These are phyloP conservation scores for Tolypocladium nubicola DNA, from an alignment of 2,329 filamentous ascomycete genomes.

Conservation along the genomic window DNA sequence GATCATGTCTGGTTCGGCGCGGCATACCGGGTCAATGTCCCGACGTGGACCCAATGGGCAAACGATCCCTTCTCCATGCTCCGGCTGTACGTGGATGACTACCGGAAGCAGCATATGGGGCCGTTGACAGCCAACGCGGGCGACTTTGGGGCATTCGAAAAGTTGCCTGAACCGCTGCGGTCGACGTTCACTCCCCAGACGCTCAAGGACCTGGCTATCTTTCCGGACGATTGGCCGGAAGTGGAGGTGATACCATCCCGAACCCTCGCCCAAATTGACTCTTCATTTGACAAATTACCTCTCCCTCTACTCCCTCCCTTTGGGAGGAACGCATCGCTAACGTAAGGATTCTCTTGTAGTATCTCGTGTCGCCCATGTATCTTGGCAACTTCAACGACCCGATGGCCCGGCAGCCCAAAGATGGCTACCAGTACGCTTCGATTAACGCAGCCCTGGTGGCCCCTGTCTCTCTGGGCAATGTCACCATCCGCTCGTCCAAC, in stretches of 20 bases:
- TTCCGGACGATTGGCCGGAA: conserved; percentile 24
- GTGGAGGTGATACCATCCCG: conserved; percentile 6
- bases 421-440: conserved; percentile 12
- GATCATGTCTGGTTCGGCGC: conserved; percentile 6
- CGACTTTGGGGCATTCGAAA: conserved; percentile 14
- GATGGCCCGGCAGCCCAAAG: conserved; percentile 3
- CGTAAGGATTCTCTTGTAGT: conserved; percentile 7
- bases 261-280: no score
- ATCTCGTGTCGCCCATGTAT: neutral
- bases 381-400: neutral
- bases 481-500: conserved; percentile 20
- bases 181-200: conserved; percentile 7
- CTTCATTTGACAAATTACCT: no score
- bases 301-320: no score
- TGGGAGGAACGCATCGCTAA: no score
- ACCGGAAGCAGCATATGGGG: neutral
- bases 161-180: conserved; percentile 14
- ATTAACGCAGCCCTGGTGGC: conserved; percentile 22
- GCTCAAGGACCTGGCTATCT: conserved; percentile 9
- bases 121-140: conserved; percentile 4
- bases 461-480: conserved; percentile 30
- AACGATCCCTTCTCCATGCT: neutral
- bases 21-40: conserved; percentile 3
- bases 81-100: neutral
- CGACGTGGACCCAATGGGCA: neutral